Conservation (phyloP, 148 eudicot species). For the Selenicereus undatus region DNA sequence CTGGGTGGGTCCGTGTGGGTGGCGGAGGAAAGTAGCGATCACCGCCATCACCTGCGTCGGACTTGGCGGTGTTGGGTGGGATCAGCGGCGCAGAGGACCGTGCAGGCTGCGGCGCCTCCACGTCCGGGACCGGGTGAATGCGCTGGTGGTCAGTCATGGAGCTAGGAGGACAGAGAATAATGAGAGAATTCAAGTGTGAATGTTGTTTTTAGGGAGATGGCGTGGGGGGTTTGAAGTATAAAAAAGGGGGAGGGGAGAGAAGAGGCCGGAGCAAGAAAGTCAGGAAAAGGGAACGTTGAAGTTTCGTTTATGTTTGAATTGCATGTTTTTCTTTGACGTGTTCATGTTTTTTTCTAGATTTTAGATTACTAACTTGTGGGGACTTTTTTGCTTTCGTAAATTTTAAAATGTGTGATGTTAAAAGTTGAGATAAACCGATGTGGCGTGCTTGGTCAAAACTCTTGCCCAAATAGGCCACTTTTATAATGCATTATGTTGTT, state of each 20-base stretch:
- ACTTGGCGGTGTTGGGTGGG: not conserved
- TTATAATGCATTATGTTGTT: too few species aligned
- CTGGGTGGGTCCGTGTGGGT: constrained; percentile 18
- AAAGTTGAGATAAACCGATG: too few species aligned
- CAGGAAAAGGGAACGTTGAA: not conserved
- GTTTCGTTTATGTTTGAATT: not conserved
- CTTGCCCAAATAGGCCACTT: too few species aligned
- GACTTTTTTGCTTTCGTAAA: not conserved
- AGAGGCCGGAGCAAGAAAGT: not conserved
- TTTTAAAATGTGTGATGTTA: too few species aligned
- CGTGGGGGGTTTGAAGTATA: not conserved
- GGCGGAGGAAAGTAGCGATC: constrained; percentile 11
- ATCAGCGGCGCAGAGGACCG: constrained; percentile 15
- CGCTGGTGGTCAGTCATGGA: constrained; percentile 15
- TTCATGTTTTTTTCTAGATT: not conserved
- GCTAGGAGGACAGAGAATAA: not conserved
- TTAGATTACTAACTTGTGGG: not conserved
- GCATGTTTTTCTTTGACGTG: not conserved
- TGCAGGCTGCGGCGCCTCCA: constrained; percentile 13
- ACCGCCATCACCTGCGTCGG: not conserved
- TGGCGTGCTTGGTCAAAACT: too few species aligned
- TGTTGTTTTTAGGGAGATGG: not conserved
- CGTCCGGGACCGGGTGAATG: constrained; percentile 24
- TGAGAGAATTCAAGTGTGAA: not conserved
- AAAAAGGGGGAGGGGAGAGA: not conserved